Base-by-base conservation (phyloP, 192 early-diverging fungal species). In the Haplosporangium gracile region DNA sequence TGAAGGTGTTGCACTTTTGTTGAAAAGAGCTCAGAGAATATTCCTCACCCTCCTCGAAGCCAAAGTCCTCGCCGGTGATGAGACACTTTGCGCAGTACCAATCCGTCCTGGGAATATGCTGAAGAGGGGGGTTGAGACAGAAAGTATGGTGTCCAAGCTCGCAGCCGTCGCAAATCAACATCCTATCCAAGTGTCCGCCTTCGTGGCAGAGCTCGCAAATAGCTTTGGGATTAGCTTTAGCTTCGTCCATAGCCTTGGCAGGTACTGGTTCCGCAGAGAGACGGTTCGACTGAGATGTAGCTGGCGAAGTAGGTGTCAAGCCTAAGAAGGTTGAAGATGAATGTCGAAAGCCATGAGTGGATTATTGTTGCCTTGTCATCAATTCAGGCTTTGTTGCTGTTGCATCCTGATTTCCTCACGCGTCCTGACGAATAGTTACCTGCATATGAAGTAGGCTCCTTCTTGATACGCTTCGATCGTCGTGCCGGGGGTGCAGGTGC, bases 71-170 rank as follows among this genome's bases (percentile, higher is more conserved):
- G 42, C 97, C 96, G 24, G 92, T 91, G 8, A 91, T 89, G 60
- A 93, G 87, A 75, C 98, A 99, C 47, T 94, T 85, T 26, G 94
- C 84, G 89, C 98, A 99, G 81, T 95, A 96, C 97, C 97, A 99
- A 55, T 97, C 95, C 4, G 82, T 63, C 88, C 91, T 81, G 40
- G 95, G 95, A 43, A 83, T 73, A 42, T 85, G 78, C 5, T 79
- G 78, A 40, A 77, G 74, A 22, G 92, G 91, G 22, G 95, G 95
- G 38, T 81, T 82, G 47, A 96, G 89, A 75, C 96, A 97, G 82
- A 88, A 90, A 43, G 93, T 90, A 88, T 97, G 96, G 83, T 91
- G 95, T 8, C 93, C 93, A 68, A 90, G 83, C 57, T 95, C 94
- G 82, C 97, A 97, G 13, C 92, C 91, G 85, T 96, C 96, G 86